Conservation (phyloP, 2,329 filamentous ascomycete genomes). For the Aspergillus costaricaensis region DNA sequence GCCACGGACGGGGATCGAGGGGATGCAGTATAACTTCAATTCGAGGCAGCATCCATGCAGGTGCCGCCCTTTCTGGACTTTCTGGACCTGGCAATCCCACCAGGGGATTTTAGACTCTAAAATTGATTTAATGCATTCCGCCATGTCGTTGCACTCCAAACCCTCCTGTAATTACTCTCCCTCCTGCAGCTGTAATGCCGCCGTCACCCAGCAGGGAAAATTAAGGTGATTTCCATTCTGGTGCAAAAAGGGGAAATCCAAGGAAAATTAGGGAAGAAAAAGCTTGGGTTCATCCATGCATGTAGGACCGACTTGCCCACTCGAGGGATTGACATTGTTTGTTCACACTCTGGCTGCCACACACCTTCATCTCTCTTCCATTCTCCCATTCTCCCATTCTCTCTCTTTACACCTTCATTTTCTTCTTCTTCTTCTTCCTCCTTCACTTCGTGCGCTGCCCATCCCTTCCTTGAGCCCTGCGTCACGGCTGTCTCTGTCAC, state of each 20-base stretch:
- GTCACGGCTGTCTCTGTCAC: not conserved
- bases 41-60: constrained; percentile 4
- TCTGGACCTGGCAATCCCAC: not conserved
- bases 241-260: not conserved
- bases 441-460: constrained; percentile 6
- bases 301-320: not conserved
- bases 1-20: not conserved
- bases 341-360: not conserved
- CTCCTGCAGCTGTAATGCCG: not conserved
- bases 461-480: constrained; percentile 3
- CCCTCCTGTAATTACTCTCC: not conserved
- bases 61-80: not conserved
- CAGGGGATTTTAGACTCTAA: not conserved
- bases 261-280: not conserved
- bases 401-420: constrained; percentile 2
- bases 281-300: constrained; percentile 5
- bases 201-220: not conserved
- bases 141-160: not conserved
- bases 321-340: not conserved
- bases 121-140: constrained; percentile 5
- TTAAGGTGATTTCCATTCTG: not conserved
- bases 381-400: constrained; percentile 4
- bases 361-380: not conserved
- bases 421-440: constrained; percentile 8
- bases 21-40: constrained; percentile 5